phyloP scores from a whole-genome alignment of 257 asterid species.

The Anisodus tanguticus region DNA sequence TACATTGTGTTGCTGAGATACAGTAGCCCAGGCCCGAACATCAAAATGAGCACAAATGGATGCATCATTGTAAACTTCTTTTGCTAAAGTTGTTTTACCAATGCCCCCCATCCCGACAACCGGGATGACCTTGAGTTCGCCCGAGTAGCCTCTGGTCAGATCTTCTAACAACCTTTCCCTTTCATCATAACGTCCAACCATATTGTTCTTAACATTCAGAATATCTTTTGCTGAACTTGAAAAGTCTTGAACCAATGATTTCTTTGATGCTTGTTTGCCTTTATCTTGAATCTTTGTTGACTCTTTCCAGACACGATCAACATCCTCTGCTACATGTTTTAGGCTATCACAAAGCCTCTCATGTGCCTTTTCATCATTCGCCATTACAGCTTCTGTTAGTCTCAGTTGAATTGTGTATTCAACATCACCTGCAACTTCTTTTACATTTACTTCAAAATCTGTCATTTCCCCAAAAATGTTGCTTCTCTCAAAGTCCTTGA shows the following conservation, averaged over 20 bases:
- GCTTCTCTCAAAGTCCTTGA: constrained; percentile 15
- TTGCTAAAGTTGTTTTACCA: constrained; percentile 33
- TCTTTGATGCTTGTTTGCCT: background rate
- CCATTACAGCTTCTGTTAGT: background rate
- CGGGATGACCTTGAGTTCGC: background rate
- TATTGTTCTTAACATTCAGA: background rate
- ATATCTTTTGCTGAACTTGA: background rate
- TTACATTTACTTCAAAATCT: background rate
- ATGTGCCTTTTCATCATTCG: background rate
- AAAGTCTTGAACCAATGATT: background rate
- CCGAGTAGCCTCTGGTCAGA: background rate
- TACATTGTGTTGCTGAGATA: background rate
- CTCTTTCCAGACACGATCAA: background rate
- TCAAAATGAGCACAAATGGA: background rate
- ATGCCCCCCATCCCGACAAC: constrained; percentile 36
- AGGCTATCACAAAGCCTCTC: background rate
- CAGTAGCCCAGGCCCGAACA: constrained; percentile 31
- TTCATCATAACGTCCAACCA: background rate
- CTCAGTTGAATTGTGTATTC: background rate
- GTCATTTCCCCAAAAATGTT: background rate
- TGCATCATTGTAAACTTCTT: background rate
- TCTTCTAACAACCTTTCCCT: background rate
- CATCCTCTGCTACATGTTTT: background rate
- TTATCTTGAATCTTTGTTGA: background rate
- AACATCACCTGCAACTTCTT: background rate